These are phyloP conservation scores for Boletus reticuloceps DNA, from an alignment of 768 basidiomycete genomes.

Conservation along the genomic window DNA sequence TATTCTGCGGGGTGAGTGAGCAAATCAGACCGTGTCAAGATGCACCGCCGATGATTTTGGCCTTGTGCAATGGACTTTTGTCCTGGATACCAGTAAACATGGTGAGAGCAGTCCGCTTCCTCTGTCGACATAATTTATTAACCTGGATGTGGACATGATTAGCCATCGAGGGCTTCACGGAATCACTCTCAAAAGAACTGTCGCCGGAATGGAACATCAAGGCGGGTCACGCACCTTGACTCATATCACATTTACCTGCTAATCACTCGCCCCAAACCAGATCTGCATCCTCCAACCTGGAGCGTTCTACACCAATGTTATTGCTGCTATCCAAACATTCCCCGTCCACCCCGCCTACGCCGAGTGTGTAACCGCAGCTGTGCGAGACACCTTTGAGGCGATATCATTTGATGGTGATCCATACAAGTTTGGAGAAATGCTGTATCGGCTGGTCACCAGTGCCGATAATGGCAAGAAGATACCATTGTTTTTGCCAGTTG, in stretches of 20 bases:
- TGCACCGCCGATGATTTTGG: not conserved
- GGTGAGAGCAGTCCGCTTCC: not conserved
- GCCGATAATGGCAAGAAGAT: not conserved
- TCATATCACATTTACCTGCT: no score
- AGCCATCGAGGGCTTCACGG: constrained; percentile 13
- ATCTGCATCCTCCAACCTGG: constrained; percentile 20
- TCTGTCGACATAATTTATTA: not conserved
- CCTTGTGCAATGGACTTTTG: not conserved
- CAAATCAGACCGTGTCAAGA: no score
- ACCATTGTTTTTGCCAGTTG: constrained; percentile 7
- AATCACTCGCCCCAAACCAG: not conserved
- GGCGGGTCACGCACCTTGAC: not conserved
- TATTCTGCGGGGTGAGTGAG: constrained; percentile 11
- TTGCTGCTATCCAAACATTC: not conserved
- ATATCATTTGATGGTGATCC: constrained; percentile 9
- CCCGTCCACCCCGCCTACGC: constrained; percentile 10
- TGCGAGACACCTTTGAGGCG: constrained; percentile 1
- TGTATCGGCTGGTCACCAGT: not conserved
- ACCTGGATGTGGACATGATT: not conserved
- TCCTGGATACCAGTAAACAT: constrained; percentile 7
- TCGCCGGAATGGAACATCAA: constrained; percentile 20
- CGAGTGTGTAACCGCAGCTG: not conserved
- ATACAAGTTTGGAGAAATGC: constrained; percentile 9
- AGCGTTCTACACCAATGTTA: constrained; percentile 12
- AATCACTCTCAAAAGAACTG: constrained; percentile 14